phyloP scores from a whole-genome alignment of 1,139 yeast species.

The Diutina mesorugosa region DNA sequence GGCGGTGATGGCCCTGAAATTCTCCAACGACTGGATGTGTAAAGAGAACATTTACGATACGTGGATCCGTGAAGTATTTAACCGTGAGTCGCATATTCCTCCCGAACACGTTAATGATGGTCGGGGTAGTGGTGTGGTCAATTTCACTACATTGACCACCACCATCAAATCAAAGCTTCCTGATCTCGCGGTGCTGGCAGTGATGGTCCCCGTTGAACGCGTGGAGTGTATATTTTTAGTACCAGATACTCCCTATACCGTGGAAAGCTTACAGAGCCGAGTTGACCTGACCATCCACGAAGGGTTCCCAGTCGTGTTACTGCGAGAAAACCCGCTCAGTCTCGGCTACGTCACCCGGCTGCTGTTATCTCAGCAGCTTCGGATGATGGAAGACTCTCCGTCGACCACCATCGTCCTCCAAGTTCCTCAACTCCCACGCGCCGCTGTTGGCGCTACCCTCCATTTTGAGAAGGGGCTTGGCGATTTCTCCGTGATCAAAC shows the following conservation, averaged over 20 bases:
- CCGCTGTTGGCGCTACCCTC: slow-evolving; percentile 5
- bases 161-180: slow-evolving; percentile 20
- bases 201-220: slow-evolving; percentile 20
- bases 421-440: slow-evolving; percentile 4
- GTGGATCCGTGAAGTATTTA: slow-evolving; percentile 23
- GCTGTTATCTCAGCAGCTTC: not conserved
- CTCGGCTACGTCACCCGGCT: slow-evolving; percentile 20
- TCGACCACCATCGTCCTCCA: not conserved
- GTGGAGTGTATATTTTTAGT: slow-evolving; percentile 19
- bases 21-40: slow-evolving; percentile 34
- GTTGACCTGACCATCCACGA: slow-evolving; percentile 24
- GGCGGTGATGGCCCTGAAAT: slow-evolving; percentile 39
- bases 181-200: slow-evolving; percentile 15
- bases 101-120: slow-evolving; percentile 15
- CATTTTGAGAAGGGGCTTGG: slow-evolving; percentile 10
- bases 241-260: slow-evolving; percentile 16
- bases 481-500: slow-evolving; percentile 10
- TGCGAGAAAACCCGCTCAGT: slow-evolving; percentile 14
- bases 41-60: slow-evolving; percentile 38
- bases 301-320: slow-evolving; percentile 28
- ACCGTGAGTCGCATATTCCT: slow-evolving; percentile 7
- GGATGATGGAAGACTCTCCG: not conserved
- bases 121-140: slow-evolving; percentile 29
- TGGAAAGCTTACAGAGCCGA: slow-evolving; percentile 10
- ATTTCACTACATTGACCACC: slow-evolving; percentile 20